Conservation (phyloP, 1,284 basidiomycete genomes). For the Rhodotorula sp. region DNA sequence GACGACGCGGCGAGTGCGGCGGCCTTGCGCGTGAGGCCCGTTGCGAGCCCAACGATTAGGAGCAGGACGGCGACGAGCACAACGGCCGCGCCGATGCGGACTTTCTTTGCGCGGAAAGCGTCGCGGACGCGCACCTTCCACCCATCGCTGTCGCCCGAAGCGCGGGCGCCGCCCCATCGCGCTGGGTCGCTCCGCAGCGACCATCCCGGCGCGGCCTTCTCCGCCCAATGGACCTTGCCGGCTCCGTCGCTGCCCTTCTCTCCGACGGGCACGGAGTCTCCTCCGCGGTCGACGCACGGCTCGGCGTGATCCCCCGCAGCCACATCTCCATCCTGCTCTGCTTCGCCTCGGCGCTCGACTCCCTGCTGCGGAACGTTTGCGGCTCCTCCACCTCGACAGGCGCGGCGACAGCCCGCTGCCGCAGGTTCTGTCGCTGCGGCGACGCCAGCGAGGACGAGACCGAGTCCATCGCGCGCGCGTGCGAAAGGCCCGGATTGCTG, state of each 20-base stretch:
- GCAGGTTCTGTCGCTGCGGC: not conserved
- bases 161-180: not conserved
- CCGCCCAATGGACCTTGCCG: not conserved
- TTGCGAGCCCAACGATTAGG: slow-evolving; percentile 1
- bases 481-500: not conserved
- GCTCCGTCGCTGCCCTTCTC: not conserved
- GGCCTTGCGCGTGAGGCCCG: not conserved
- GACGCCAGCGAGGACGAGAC: not conserved
- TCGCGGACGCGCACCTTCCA: not conserved
- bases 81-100: not conserved
- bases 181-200: not conserved
- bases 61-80: slow-evolving; percentile 3
- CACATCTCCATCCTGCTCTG: not conserved
- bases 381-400: not conserved
- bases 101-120: not conserved
- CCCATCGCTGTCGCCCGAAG: not conserved
- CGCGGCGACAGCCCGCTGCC: not conserved
- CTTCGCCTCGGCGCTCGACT: not conserved
- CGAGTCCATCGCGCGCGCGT: not conserved
- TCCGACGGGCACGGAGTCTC: not conserved
- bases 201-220: slow-evolving; percentile 1
- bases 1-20: not conserved
- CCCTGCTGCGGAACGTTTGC: not conserved
- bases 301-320: not conserved
- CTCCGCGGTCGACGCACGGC: not conserved